Conservation (phyloP, 192 early-diverging fungal species). For the Allomyces macrogynus region DNA sequence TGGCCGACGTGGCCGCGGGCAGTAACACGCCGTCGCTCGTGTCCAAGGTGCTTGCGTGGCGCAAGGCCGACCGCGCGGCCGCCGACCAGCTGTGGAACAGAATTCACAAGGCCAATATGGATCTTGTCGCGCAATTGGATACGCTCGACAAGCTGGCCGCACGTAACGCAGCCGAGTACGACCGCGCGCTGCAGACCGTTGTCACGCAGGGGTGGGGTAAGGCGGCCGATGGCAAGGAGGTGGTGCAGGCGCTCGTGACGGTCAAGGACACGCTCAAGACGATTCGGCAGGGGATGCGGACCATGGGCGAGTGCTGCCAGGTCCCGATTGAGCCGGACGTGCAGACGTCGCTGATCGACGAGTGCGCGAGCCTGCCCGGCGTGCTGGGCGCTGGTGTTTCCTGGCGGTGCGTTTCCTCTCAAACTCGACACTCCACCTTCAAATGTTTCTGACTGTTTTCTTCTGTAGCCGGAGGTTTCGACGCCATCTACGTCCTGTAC, state of each 20-base stretch:
- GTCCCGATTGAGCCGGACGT: slow-evolving; percentile 79
- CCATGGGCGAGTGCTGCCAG: slow-evolving; percentile 44
- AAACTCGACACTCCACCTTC: background rate
- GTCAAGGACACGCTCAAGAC: slow-evolving; percentile 4
- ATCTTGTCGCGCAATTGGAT: slow-evolving; percentile 32
- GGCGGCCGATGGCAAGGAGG: background rate
- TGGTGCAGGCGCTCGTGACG: background rate
- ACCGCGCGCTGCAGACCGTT: slow-evolving; percentile 7
- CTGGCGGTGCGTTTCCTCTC: slow-evolving; percentile 40
- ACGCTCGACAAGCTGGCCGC: slow-evolving; percentile 11
- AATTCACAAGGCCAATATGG: slow-evolving; percentile 37
- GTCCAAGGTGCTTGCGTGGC: slow-evolving; percentile 66
- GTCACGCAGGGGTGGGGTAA: background rate
- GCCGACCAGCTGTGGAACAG: slow-evolving; percentile 34
- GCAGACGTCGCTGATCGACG: slow-evolving; percentile 73
- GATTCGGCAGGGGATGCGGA: slow-evolving; percentile 45
- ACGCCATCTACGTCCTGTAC: slow-evolving; percentile 53
- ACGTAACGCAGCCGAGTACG: slow-evolving; percentile 16
- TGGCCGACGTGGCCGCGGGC: slow-evolving; percentile 88
- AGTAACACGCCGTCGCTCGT: slow-evolving; percentile 87
- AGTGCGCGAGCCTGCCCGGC: slow-evolving; percentile 55
- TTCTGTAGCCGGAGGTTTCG: slow-evolving; percentile 70
- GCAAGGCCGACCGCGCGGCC: slow-evolving; percentile 39
- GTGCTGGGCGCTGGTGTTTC: slow-evolving; percentile 87
- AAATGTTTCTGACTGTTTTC: background rate